A percentile compares a stretch with the other conserved stretches of the same genome.
Conservation (phyloP, 164 flowering plant genomes). For the Vitis rupestris region DNA sequence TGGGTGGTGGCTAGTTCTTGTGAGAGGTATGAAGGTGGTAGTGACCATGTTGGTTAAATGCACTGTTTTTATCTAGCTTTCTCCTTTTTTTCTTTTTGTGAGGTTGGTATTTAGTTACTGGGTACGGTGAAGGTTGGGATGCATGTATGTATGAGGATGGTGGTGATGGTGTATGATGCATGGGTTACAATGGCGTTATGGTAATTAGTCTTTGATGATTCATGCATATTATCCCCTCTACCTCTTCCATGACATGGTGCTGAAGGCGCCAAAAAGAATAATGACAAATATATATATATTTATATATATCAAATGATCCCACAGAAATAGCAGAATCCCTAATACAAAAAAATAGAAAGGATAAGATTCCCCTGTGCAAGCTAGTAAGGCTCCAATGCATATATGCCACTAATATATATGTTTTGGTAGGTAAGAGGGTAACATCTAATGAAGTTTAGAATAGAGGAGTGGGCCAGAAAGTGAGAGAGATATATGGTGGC, state of each 20-base stretch:
- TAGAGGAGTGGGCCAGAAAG: too few relatives aligned
- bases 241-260: too few relatives aligned
- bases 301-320: neutral
- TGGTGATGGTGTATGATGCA: slow-evolving; percentile 29
- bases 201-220: slow-evolving; percentile 8
- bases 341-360: neutral
- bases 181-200: slow-evolving; percentile 9
- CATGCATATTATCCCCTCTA: slow-evolving; percentile 8
- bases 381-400: neutral
- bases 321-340: neutral
- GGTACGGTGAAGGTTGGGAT: slow-evolving; percentile 15
- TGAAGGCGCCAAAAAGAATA: neutral
- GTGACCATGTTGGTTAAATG: slow-evolving; percentile 4
- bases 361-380: neutral
- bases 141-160: slow-evolving; percentile 27
- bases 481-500: too few relatives aligned
- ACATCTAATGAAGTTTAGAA: neutral
- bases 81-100: slow-evolving; percentile 2
- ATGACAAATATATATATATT: neutral
- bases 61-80: slow-evolving; percentile 13
- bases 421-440: neutral
- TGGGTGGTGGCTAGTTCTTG: neutral
- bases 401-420: neutral
- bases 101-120: slow-evolving; percentile 9
- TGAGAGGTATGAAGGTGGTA: too few relatives aligned